Evolutionary conservation across 306 rosid genomes (phyloP), one percentile per base, ranked within the genome.

Genomic region (Pyrus pyrifolia): DNA sequence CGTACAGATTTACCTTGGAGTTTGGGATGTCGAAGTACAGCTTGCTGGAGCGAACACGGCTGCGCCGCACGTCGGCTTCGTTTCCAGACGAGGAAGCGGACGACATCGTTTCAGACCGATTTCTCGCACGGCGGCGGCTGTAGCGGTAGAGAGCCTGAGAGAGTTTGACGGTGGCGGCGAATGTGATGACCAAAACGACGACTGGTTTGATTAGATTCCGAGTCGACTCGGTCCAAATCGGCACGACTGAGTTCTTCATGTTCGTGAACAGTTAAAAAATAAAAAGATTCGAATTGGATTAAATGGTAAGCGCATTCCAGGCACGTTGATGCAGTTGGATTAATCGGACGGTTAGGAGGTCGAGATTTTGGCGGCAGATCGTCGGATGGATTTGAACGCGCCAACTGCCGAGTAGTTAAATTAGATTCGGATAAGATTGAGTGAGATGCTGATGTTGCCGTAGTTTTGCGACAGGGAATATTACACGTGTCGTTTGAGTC

Each of bases 21-120:
- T 40, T 64, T 30, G 97, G 86, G 10, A 90, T 86, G 58, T 92
- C 93, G 76, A 85, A 83, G 91, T 87, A 90, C 67, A 94, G 97
- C 82, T 85, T 89, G 93, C 88, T 91, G 8, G 90, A 90, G 87
- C 90, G 89, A 76, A 94, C 89, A 42, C 91, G 97, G 78, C 65
- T 75, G 80, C 89, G 91, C 18, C 15, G 66, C 79, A 57, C 65
- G 76, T 27, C 88, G 30, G 27, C 61, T 53, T 83, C 88, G 81
- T 78, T 79, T 11, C 46, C 64, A 19, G 80, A 61, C 27, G 81
- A 70, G n/a, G 90, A 66, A 35, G 91, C 74, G 25, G 90, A 84
- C 4, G 96, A 85, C 97, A 91, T 93, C 44, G 71, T 44, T 74
- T 51, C 55, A 59, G 70, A 29, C 73, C 65, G 45, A 44, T 46